Percentiles rank a stretch among this genome's conserved stretches.
These are phyloP conservation scores for Trichoderma koningii DNA, from an alignment of 2,329 filamentous ascomycete genomes.

Conservation along the genomic window DNA sequence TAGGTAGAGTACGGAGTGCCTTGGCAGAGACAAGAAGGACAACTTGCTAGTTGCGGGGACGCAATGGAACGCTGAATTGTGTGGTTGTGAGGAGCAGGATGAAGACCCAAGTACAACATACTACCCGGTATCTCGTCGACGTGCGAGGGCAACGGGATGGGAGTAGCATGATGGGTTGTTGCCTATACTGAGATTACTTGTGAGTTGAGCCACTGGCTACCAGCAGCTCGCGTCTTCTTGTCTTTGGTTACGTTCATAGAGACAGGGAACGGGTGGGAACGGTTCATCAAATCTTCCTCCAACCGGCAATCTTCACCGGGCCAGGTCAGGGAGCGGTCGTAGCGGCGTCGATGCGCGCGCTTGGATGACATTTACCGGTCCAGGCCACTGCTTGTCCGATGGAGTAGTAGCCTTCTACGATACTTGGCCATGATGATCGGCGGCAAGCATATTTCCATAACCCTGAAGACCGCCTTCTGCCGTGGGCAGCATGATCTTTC, in stretches of 20 bases:
- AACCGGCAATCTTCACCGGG: background rate
- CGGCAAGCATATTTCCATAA: background rate
- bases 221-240: no score
- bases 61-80: slow-evolving; percentile 11
- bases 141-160: background rate
- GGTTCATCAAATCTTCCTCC: background rate
- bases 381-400: slow-evolving; percentile 33
- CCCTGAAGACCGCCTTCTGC: background rate
- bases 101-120: background rate
- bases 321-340: slow-evolving; percentile 21
- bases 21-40: background rate
- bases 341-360: slow-evolving; percentile 32
- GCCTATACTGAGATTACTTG: no score
- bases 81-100: background rate
- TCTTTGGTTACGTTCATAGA: background rate
- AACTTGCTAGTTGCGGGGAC: background rate
- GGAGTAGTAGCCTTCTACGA: no score
- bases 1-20: background rate
- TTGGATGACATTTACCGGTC: slow-evolving; percentile 31
- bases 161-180: background rate
- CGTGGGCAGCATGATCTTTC: background rate
- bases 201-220: background rate
- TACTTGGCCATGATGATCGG: background rate
- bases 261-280: background rate
- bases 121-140: background rate